phyloP scores from a whole-genome alignment of 305 asterid species.

The Euphrasia arctica region DNA sequence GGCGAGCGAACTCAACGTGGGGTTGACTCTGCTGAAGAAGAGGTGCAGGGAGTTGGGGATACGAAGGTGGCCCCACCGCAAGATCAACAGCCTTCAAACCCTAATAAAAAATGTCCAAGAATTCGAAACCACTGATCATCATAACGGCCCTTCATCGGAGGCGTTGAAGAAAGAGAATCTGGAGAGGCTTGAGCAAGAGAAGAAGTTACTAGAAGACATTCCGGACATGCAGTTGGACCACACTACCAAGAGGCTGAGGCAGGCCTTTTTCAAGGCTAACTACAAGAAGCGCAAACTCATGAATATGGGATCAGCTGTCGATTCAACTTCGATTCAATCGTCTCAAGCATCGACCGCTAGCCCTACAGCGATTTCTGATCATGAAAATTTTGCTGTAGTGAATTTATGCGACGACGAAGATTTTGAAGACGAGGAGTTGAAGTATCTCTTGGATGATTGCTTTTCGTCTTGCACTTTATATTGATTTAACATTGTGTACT shows the following conservation, averaged over 20 bases:
- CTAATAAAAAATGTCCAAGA: slow-evolving; percentile 69
- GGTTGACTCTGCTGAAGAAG: slow-evolving; percentile 79
- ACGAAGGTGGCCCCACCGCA: slow-evolving; percentile 84
- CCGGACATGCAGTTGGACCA: slow-evolving; percentile 68
- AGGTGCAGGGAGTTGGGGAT: slow-evolving; percentile 86
- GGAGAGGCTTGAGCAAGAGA: slow-evolving; percentile 48
- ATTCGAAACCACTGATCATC: too few species aligned
- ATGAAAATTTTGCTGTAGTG: not conserved
- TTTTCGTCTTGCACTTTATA: slow-evolving; percentile 26
- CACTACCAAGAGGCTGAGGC: slow-evolving; percentile 69
- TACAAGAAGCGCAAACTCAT: slow-evolving; percentile 69
- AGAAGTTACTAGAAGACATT: slow-evolving; percentile 50
- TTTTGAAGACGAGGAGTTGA: slow-evolving; percentile 40
- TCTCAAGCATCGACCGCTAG: slow-evolving; percentile 13
- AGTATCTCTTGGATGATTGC: slow-evolving; percentile 38
- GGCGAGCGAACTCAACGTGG: slow-evolving; percentile 72
- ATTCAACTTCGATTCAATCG: slow-evolving; percentile 18
- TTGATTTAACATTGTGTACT: not conserved
- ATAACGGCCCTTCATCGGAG: too few species aligned
- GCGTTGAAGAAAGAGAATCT: slow-evolving; percentile 30
- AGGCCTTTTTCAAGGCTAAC: slow-evolving; percentile 77
- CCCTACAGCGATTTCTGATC: not conserved
- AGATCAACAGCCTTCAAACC: slow-evolving; percentile 83
- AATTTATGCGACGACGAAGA: not conserved
- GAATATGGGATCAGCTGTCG: not conserved